Evolutionary conservation across 2,329 filamentous ascomycete species (phyloP).

Genomic region (Colletotrichum sp.): DNA sequence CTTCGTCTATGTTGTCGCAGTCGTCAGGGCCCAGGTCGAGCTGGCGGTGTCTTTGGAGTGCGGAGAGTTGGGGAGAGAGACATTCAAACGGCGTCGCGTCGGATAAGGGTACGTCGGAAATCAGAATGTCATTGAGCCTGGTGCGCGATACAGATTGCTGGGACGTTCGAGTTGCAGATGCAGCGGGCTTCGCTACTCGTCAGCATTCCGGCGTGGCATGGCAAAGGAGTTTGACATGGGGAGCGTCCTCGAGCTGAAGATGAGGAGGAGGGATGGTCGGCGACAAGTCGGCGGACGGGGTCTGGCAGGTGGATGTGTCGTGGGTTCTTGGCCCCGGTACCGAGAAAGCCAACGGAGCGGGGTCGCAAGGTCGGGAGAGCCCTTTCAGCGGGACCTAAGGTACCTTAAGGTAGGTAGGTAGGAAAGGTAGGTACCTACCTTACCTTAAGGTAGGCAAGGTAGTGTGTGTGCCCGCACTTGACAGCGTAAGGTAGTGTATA

Average conservation of each 20-base stretch:
- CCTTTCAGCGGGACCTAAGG: neutral
- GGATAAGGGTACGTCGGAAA: neutral
- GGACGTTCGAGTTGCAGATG: neutral
- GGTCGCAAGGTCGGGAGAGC: neutral
- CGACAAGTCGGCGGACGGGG: neutral
- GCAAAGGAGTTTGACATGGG: neutral
- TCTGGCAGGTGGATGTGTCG: neutral
- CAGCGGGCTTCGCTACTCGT: neutral
- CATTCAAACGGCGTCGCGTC: conserved; percentile 2
- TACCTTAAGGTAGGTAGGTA: too few relatives aligned
- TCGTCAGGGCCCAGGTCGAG: neutral
- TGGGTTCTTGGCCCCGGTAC: neutral
- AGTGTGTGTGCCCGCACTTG: neutral
- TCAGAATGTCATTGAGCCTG: neutral
- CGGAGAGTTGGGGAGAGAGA: neutral
- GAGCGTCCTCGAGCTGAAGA: neutral
- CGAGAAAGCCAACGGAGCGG: neutral
- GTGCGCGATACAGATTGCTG: neutral
- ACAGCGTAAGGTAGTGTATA: neutral
- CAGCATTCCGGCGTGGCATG: neutral
- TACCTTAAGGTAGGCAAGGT: too few relatives aligned
- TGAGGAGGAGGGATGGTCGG: neutral
- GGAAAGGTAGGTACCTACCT: too few relatives aligned
- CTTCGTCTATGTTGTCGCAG: neutral
- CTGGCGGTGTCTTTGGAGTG: neutral